These are phyloP conservation scores for Gaeumannomyces tritici DNA, from an alignment of 2,329 filamentous ascomycete species.

Conservation along the genomic window DNA sequence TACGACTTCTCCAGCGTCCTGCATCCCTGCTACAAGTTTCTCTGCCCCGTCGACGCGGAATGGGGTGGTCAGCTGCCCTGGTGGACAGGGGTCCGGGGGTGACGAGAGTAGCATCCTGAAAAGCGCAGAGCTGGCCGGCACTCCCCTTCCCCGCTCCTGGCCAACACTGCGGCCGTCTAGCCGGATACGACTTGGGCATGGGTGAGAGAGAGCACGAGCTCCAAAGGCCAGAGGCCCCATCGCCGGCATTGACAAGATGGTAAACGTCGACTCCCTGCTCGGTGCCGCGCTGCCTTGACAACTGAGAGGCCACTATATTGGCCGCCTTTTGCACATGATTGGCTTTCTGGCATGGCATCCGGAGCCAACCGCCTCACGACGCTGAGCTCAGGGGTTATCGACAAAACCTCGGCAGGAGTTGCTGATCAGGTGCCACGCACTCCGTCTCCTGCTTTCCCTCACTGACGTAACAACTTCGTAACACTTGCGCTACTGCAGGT, in stretches of 20 bases:
- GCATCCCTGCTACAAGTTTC: conserved; percentile 8
- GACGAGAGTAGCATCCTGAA: not conserved
- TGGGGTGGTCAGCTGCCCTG: conserved; percentile 6
- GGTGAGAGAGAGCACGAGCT: conserved; percentile 11
- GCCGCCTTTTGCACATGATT: not conserved
- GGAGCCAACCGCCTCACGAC: not conserved
- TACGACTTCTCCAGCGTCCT: conserved; percentile 9
- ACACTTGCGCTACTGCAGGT: not conserved
- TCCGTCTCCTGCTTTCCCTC: not conserved
- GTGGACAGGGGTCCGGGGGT: conserved; percentile 6
- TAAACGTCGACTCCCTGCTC: conserved; percentile 5
- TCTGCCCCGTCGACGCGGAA: conserved; percentile 6
- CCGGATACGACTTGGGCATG: conserved; percentile 10
- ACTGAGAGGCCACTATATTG: not conserved
- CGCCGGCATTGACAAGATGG: conserved; percentile 3
- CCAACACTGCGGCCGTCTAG: conserved; percentile 5
- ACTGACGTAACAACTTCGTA: not conserved
- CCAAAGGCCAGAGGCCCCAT: not conserved
- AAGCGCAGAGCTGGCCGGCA: not conserved
- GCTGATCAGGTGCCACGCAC: not conserved
- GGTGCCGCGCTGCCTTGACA: conserved; percentile 1
- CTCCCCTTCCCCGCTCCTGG: conserved; percentile 5
- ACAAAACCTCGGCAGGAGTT: not conserved
- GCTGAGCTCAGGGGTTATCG: not conserved
- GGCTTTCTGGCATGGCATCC: not conserved